Evolutionary conservation across 2,329 filamentous ascomycete species (phyloP), one percentile per base, ranked within the genome.

Genomic region (Claviceps paspali): DNA sequence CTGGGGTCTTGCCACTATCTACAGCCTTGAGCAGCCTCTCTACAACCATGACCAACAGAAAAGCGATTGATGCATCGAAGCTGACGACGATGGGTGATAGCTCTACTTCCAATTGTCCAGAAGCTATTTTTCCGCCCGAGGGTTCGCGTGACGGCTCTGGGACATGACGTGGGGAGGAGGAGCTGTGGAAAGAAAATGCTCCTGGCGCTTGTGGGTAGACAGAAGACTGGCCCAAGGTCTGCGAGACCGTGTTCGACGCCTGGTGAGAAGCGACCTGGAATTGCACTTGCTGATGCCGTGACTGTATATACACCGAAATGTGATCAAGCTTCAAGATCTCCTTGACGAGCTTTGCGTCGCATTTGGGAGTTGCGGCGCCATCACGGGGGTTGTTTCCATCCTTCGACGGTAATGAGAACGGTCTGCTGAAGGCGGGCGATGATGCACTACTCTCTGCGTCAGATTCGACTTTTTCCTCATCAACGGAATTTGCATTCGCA

Each of bases 31-130:
- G 46, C 4, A 76, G 54, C 40, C 64, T 67, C 1, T 61, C 59
- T 3, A 67, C 53, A 10, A 73, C 62, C 52, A 64, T 70, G 6
- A 62, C 61, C 4, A 76, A 51, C 2, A 76, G 50, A 40, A 73
- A 72, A 0, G 66, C 70, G 11, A 73, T 62, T 0, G 72, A 70
- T 5, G 68, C 61, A 47, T 76, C 72, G 32, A 73, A 70, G n/a
- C 61, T 60, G 14, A 74, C 43, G 19, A 61, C 62, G 11, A 74
- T 45, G 0, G 72, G 69, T 2, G 67, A 66, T n/a, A 76, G 41
- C 2, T 59, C 49, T 2, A 75, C 50, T 43, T 76, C 71, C 1
- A 75, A 44, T 12, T 33, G 31, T 26, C 15, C 31, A 19, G 26
- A 18, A 14, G 15, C 12, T 11, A 18, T 21, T 4, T 17, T 8